phyloP scores from a whole-genome alignment of 2,329 filamentous ascomycete genomes.

The Trichoderma afroharzianum region DNA sequence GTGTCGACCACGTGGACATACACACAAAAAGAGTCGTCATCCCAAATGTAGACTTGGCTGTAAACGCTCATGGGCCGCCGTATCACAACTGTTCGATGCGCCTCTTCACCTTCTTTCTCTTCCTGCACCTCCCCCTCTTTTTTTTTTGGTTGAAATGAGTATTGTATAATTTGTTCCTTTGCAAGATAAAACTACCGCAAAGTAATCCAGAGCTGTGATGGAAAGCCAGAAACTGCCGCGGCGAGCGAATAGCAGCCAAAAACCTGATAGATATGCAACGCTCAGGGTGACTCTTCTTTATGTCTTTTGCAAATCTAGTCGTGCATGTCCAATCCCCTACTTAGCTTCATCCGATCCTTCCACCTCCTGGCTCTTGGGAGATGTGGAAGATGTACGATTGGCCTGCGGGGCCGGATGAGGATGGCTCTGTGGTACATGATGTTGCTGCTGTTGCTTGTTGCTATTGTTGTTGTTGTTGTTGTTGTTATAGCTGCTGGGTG shows the following conservation, averaged over 20 bases:
- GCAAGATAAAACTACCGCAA: slow-evolving; percentile 12
- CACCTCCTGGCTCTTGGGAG: slow-evolving; percentile 30
- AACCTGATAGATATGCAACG: slow-evolving; percentile 22
- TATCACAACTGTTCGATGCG: slow-evolving; percentile 20
- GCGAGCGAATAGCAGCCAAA: slow-evolving; percentile 24
- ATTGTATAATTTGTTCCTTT: background rate
- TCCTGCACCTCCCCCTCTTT: background rate
- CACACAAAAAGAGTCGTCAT: background rate
- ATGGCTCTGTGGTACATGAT: slow-evolving; percentile 43
- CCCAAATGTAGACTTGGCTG: slow-evolving; percentile 11
- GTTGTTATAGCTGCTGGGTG: slow-evolving; percentile 49
- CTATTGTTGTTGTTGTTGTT: slow-evolving; percentile 52
- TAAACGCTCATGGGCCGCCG: slow-evolving; percentile 18
- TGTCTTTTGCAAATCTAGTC: slow-evolving; percentile 17
- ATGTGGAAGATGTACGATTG: slow-evolving; percentile 34
- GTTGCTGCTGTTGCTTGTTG: slow-evolving; percentile 42
- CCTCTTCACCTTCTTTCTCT: background rate
- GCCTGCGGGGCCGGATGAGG: slow-evolving; percentile 37
- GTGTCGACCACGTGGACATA: background rate
- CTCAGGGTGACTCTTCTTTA: slow-evolving; percentile 19
- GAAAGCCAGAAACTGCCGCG: slow-evolving; percentile 24
- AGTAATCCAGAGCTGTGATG: slow-evolving; percentile 22
- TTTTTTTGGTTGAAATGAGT: background rate
- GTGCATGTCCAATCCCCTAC: slow-evolving; percentile 26
- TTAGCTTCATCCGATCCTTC: slow-evolving; percentile 46